These are phyloP conservation scores for Piper longum DNA, from an alignment of 164 flowering plant species.

Conservation along the genomic window DNA sequence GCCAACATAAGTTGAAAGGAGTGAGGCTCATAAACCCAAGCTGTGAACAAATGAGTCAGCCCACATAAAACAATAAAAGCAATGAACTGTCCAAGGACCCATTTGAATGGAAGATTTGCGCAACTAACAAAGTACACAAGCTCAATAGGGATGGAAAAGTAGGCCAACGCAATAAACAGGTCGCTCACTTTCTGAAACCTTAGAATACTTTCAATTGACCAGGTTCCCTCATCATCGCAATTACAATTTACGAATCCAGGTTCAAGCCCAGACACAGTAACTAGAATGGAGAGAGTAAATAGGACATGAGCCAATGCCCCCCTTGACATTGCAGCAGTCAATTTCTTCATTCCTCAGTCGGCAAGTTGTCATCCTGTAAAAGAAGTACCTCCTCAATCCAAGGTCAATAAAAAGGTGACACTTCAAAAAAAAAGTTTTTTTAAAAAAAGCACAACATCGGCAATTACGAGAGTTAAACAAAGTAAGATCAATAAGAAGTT, in stretches of 20 bases:
- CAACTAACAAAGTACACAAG: conserved; percentile 87
- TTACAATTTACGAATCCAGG: conserved; percentile 42
- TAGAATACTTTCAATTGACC: conserved; percentile 59
- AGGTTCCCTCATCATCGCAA: conserved; percentile 65
- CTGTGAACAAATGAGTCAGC: conserved; percentile 77
- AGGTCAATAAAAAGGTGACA: too few species aligned
- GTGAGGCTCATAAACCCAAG: conserved; percentile 76
- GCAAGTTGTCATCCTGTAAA: neutral
- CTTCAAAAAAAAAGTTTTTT: too few species aligned
- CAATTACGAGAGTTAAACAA: too few species aligned
- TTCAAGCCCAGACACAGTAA: conserved; percentile 27
- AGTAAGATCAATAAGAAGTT: too few species aligned
- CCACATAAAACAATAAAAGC: conserved; percentile 96
- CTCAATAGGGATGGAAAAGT: conserved; percentile 91
- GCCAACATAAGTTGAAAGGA: conserved; percentile 70
- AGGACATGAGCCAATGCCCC: conserved; percentile 29
- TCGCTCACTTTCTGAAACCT: conserved; percentile 80
- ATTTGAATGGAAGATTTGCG: conserved; percentile 87
- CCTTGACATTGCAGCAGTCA: conserved; percentile 47
- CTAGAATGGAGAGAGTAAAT: conserved; percentile 26
- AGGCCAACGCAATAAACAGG: conserved; percentile 85
- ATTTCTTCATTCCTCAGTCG: conserved; percentile 20
- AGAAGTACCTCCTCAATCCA: too few species aligned
- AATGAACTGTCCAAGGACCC: conserved; percentile 85
- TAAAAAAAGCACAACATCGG: too few species aligned